These are phyloP conservation scores for Coccomyxa sp. DNA, from an alignment of 139 green algal species.

Conservation along the genomic window DNA sequence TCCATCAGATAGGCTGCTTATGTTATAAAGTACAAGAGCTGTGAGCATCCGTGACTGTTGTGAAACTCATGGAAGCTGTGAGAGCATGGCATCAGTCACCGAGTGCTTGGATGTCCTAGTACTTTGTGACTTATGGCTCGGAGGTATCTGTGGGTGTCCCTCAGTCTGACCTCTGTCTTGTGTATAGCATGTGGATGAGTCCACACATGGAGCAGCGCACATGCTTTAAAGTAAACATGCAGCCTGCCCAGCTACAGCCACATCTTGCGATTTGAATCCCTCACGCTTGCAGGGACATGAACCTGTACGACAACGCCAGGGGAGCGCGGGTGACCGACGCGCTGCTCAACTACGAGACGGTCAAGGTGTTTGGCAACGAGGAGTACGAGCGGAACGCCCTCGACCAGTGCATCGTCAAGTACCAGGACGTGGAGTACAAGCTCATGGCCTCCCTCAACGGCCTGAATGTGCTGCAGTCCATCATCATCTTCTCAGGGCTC, in stretches of 20 bases:
- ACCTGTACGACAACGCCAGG: slow-evolving; percentile 73
- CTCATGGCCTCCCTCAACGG: slow-evolving; percentile 60
- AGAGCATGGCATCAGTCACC: no score
- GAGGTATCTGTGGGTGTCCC: no score
- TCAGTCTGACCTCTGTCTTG: no score
- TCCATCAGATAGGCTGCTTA: no score
- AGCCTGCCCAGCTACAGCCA: not conserved
- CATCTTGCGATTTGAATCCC: no score
- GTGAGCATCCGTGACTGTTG: no score
- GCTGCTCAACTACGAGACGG: slow-evolving; percentile 89
- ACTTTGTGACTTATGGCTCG: no score
- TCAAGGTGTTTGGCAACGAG: slow-evolving; percentile 84
- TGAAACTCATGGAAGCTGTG: no score
- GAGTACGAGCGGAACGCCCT: slow-evolving; percentile 56
- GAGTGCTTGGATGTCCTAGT: no score
- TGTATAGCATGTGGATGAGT: no score
- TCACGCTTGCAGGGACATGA: slow-evolving; percentile 53
- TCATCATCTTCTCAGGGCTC: slow-evolving; percentile 70
- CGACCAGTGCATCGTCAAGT: slow-evolving; percentile 58
- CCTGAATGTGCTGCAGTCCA: slow-evolving; percentile 79
- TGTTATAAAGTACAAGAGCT: no score
- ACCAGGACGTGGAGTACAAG: slow-evolving; percentile 65
- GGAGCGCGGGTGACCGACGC: slow-evolving; percentile 71
- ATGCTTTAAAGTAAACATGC: not conserved
- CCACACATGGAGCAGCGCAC: not conserved